A percentile compares a stretch with the other conserved stretches of the same genome.
Evolutionary conservation across 1,284 basidiomycete genomes (phyloP).

Genomic region (Boletellus sp.): DNA sequence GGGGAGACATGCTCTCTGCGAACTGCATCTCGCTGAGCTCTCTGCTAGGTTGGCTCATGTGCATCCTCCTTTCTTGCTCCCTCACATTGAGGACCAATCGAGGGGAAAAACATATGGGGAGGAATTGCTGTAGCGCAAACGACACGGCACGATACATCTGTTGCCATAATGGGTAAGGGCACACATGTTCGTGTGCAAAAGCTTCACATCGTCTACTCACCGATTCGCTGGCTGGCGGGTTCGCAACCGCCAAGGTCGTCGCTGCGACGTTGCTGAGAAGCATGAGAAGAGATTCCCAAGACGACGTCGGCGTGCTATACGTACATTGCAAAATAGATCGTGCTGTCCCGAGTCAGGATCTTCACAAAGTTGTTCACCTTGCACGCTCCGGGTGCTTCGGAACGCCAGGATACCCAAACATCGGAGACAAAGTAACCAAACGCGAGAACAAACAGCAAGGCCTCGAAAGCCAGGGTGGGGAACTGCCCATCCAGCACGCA

Average conservation of each 20-base stretch:
- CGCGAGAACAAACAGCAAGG: constrained; percentile 15
- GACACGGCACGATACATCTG: constrained; percentile 10
- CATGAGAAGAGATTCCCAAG: neutral
- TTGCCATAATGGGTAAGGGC: neutral
- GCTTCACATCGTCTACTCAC: constrained; percentile 3
- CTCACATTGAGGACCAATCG: constrained; percentile 19
- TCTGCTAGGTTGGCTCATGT: constrained; percentile 3
- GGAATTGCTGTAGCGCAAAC: constrained; percentile 15
- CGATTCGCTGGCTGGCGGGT: neutral
- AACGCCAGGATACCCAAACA: constrained; percentile 1
- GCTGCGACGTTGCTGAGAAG: constrained; percentile 3
- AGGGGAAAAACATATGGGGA: constrained; percentile 18
- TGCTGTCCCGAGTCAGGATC: constrained; percentile 20
- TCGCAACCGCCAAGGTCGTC: constrained; percentile 4
- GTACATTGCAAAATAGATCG: constrained; percentile 18
- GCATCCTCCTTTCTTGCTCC: constrained; percentile 7
- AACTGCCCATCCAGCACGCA: constrained; percentile 1
- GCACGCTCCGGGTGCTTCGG: neutral
- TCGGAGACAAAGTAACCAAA: constrained; percentile 8
- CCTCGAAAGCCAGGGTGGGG: constrained; percentile 14
- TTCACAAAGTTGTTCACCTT: constrained; percentile 12
- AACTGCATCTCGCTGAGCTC: neutral
- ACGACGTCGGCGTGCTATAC: neutral
- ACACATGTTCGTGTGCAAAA: neutral
- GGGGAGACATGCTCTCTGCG: neutral